Evolutionary conservation across 441 rosid genomes (phyloP), one percentile per base, ranked within the genome.

Genomic region (Jatropha multifida): DNA sequence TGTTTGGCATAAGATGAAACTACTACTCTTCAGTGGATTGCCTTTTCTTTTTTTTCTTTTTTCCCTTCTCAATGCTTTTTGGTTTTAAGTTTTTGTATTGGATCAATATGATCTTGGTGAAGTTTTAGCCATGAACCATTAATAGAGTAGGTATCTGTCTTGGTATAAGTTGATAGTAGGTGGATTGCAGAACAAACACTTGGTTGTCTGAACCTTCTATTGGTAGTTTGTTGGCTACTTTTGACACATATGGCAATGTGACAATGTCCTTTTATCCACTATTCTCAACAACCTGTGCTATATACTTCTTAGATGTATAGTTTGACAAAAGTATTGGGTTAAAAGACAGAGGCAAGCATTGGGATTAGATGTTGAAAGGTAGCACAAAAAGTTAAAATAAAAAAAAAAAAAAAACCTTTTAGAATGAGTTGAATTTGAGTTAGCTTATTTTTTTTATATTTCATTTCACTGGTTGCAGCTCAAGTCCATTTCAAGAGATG

Each of bases 261-360:
- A 60, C 60, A 48, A 46, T 49, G n/a, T 48, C 71, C 52, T 46
- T 66, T 32, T 23, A 68, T 51, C 72, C 20, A 48, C 15, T 23
- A 23, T 67, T 48, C 48, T 44, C 17, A 4, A 17, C 5, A 55
- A 58, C 2, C 61, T 58, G 61, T 58, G 12, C 61, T n/a, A 23
- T 20, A 8, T 7, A 58, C n/a, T 7, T 44, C 48, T 44, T 44
- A 7, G 9, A 10, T 44, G 9, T 44, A 10, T 44, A 10, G 48
- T 10, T 1, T 44, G 48, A 44, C 48, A 44, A 23, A 0, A 44
- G 48, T 44, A 44, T 44, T 4, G 9, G 48, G 48, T 1, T 44
- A 4, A 44, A 44, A 23, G 23, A 23, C 23, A 44, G 9, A 44
- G 48, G 8, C 48, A 44, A 44, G 48, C 48, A 44, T 44, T 44